Evolutionary conservation across 345 rosid species (phyloP).

Genomic region (Pugionium cornutum): DNA sequence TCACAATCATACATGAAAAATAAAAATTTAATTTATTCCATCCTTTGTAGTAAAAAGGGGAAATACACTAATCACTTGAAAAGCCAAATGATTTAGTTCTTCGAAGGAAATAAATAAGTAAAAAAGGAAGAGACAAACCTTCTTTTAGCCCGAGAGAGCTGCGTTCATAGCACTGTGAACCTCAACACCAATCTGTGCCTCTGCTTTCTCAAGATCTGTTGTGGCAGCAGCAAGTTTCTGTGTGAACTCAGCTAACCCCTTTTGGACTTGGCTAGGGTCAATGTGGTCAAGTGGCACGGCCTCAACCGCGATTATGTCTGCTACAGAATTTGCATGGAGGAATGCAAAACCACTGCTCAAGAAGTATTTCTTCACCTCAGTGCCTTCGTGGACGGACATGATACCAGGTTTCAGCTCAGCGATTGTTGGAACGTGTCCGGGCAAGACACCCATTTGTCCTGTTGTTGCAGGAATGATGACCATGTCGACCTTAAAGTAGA

Average conservation of each 20-base stretch:
- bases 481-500: constrained; percentile 77
- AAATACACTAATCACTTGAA: too few relatives aligned
- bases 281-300: constrained; percentile 74
- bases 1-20: constrained; percentile 24
- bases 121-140: constrained; percentile 22
- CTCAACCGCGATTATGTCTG: constrained; percentile 73
- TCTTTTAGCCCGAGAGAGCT: constrained; percentile 56
- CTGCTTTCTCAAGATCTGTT: constrained; percentile 82
- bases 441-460: constrained; percentile 93
- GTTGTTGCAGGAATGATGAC: constrained; percentile 89
- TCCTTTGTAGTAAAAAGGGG: constrained; percentile 5
- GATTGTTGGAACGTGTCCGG: constrained; percentile 86
- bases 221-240: constrained; percentile 75
- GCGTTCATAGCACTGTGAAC: constrained; percentile 77
- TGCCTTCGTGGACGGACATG: constrained; percentile 87
- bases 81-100: constrained; percentile 30
- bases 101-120: too few relatives aligned
- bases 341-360: constrained; percentile 88
- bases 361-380: constrained; percentile 66
- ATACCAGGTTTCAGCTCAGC: constrained; percentile 94
- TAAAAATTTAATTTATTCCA: constrained; percentile 32
- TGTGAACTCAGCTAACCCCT: constrained; percentile 75
- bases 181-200: constrained; percentile 88
- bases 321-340: constrained; percentile 76
- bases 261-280: constrained; percentile 72